Evolutionary conservation across 73 alveolate species (phyloP), one percentile per base, ranked within the genome.

Genomic region (Paramecium pentaurelia): DNA sequence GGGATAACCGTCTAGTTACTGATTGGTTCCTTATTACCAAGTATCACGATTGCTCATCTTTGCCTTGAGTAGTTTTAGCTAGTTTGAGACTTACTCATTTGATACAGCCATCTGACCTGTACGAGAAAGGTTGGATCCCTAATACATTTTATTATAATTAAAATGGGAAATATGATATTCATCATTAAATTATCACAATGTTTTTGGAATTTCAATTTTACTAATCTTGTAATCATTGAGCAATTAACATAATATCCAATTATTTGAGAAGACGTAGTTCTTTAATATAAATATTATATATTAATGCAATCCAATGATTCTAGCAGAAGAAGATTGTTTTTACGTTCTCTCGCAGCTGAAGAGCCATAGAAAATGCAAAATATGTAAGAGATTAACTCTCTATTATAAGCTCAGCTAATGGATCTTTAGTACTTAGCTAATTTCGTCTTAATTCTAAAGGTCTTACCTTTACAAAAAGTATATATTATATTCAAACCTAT

Each of bases 41-140:
- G 87, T 73, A 4, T 73, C 87, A 37, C 87, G 87, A 73, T 34
- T 37, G 87, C 12, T 73, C 87, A 73, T 73, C 37, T 73, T 73
- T 8, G 58, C 58, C 22, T 73, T 73, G 10, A 73, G 60, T 20
- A 73, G 32, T 38, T 73, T 37, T 5, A 73, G 64, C 40, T 73
- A 38, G 18, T 73, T 34, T 0, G 87, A n/a, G 20, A 73, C 60
- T 73, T 73, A 16, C 0, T 73, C 87, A 38, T 73, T 73, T 36
- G 60, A 36, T 30, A 73, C 60, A 73, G 87, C 87, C 60, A 73
- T 37, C 20, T 73, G 60, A 73, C 87, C 87, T 32, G 87, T 73
- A 38, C 87, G 87, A 36, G 87, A 73, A 10, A 73, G 60, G 16
- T 73, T 73, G 38, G 87, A 73, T 37, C 87, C 87, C 47, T 73